These are phyloP conservation scores for Protomyces gravidus DNA, from an alignment of 1,139 yeast species.

Conservation along the genomic window DNA sequence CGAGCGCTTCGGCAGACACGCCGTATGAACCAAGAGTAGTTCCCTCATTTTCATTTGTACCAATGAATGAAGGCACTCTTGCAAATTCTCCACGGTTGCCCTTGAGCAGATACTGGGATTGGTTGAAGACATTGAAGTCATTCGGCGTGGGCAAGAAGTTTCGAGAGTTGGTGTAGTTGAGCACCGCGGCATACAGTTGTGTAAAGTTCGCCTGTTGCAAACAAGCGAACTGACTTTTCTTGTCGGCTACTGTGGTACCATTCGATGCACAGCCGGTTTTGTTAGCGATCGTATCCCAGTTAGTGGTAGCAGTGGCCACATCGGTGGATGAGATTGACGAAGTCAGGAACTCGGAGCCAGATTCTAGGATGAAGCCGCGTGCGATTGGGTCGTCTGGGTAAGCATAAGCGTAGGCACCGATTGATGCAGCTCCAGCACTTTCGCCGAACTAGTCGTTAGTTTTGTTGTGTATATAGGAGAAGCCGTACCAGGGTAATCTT, in stretches of 20 bases:
- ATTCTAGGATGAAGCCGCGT: slow-evolving; percentile 13
- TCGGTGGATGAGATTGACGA: slow-evolving; percentile 5
- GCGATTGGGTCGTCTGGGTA: slow-evolving; percentile 24
- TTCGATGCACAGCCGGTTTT: slow-evolving; percentile 10
- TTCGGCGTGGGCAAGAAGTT: slow-evolving; percentile 18
- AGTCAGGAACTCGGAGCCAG: slow-evolving; percentile 19
- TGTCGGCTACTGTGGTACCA: background rate
- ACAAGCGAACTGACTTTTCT: background rate
- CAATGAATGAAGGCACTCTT: slow-evolving; percentile 14
- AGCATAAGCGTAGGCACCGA: slow-evolving; percentile 17
- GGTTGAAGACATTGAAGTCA: slow-evolving; percentile 4
- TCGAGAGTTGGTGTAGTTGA: background rate
- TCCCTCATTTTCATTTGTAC: slow-evolving; percentile 22
- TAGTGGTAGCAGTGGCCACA: background rate
- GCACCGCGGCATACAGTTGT: slow-evolving; percentile 2
- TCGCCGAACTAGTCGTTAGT: slow-evolving; percentile 39
- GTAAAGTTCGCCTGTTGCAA: slow-evolving; percentile 14
- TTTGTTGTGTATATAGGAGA: background rate
- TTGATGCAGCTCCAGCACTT: slow-evolving; percentile 39
- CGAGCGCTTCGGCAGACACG: slow-evolving; percentile 1
- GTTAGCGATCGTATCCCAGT: slow-evolving; percentile 13
- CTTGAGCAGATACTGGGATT: background rate
- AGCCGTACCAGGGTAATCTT: slow-evolving; percentile 40
- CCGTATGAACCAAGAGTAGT: slow-evolving; percentile 1
- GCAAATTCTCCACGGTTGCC: slow-evolving; percentile 9